Evolutionary conservation across 1,284 basidiomycete genomes (phyloP), one percentile per base, ranked within the genome.

Genomic region (Cutaneotrichosporon mucoides): DNA sequence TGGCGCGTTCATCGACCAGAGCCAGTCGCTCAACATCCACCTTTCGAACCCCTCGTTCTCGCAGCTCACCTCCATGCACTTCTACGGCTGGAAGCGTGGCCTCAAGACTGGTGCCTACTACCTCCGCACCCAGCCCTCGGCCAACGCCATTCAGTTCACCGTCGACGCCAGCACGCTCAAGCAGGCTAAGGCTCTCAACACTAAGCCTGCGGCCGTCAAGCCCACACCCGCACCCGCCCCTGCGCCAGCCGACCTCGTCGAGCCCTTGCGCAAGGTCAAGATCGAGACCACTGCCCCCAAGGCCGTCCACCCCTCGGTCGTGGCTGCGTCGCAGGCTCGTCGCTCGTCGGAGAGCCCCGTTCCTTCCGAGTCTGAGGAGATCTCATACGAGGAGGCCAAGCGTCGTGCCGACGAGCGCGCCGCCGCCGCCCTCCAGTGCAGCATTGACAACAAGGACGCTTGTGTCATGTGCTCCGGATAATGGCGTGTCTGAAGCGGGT

Each of bases 41-140:
- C 80, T 99, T 48, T 86, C 91, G 72, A 84, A 90, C 56, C 96
- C 96, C 50, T 94, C 92, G 9, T 84, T 89, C 67, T 92, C 91
- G 15, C 96, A 99, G 79, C 83, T 99, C 59, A 96, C 93, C 51
- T 92, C 90, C 68, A 99, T 98, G 95, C 96, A 99, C 82, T 99
- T 99, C 81, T 98, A 99, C 78, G 96, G 94, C 33, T 99, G 95
- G 96, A 96, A 96, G 85, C 92, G 92, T 80, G 96, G 96, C 35
- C 82, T 99, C 73, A 99, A 99, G 86, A 99, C 96, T 0, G 96
- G 92, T 68, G 92, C 93, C 88, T 81, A 84, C 82, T 98, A 99
- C 80, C 84, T 99, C 54, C 87, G 96, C 59, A 98, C 96, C 46
- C 85, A 90, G 56, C 92, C 96, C 2, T 92, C 94, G 8, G 90